Percentiles rank a stretch among this genome's conserved stretches.
These are phyloP conservation scores for Calonectria multiphialidica DNA, from an alignment of 2,329 filamentous ascomycete species.

Conservation along the genomic window DNA sequence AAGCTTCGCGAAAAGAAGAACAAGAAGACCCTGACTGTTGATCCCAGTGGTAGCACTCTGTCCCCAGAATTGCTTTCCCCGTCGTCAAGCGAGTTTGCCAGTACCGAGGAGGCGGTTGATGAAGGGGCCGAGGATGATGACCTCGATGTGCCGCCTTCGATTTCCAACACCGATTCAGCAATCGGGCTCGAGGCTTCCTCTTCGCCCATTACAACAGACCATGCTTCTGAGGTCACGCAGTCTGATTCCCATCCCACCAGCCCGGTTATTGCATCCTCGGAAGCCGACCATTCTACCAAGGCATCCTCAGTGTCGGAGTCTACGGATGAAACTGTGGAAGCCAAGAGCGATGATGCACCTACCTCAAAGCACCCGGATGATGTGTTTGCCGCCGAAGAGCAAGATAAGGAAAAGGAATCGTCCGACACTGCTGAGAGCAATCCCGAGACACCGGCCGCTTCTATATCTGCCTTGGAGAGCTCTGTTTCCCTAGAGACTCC, in stretches of 20 bases:
- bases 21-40: slow-evolving; percentile 46
- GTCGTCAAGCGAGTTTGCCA: slow-evolving; percentile 34
- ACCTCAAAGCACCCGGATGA: slow-evolving; percentile 31
- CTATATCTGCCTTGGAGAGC: slow-evolving; percentile 1
- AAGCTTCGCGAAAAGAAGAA: slow-evolving; percentile 88
- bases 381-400: background rate
- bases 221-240: slow-evolving; percentile 59
- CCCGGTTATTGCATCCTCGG: slow-evolving; percentile 64
- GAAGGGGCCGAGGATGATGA: slow-evolving; percentile 42
- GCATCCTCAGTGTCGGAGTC: slow-evolving; percentile 74
- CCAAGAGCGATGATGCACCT: slow-evolving; percentile 40
- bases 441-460: slow-evolving; percentile 1
- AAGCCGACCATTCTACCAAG: slow-evolving; percentile 70
- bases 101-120: slow-evolving; percentile 37
- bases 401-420: slow-evolving; percentile 19
- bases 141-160: slow-evolving; percentile 43
- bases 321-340: slow-evolving; percentile 69
- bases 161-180: slow-evolving; percentile 66
- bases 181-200: slow-evolving; percentile 62
- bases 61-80: slow-evolving; percentile 34
- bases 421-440: slow-evolving; percentile 23
- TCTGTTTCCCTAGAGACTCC: slow-evolving; percentile 9
- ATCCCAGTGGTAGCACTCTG: slow-evolving; percentile 34
- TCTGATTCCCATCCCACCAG: slow-evolving; percentile 71
- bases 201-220: slow-evolving; percentile 58